Conservation (phyloP, 495 filamentous ascomycete species). For the Talaromyces stipitatus region DNA sequence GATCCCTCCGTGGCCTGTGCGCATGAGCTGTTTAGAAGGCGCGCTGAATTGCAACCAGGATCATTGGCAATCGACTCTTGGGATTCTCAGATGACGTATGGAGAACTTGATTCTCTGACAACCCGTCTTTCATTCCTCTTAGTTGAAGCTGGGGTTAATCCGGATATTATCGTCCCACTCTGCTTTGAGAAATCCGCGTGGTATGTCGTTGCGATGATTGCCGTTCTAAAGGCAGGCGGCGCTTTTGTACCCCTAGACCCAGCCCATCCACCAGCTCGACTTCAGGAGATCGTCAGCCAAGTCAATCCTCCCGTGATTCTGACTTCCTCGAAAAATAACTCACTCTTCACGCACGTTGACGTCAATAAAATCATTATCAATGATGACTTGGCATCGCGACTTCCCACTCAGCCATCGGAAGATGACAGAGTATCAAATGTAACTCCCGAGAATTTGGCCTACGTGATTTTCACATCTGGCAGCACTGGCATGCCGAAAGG, state of each 20-base stretch:
- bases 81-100: slow-evolving; percentile 25
- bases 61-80: slow-evolving; percentile 9
- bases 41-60: too few relatives aligned
- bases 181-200: slow-evolving; percentile 49
- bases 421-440: background rate
- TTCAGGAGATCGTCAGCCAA: background rate
- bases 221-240: slow-evolving; percentile 43
- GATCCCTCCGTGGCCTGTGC: too few relatives aligned
- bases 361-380: too few relatives aligned
- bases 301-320: background rate
- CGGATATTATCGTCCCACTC: slow-evolving; percentile 37
- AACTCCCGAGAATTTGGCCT: background rate
- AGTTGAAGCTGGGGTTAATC: slow-evolving; percentile 15
- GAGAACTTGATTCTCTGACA: slow-evolving; percentile 21
- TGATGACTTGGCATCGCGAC: too few relatives aligned
- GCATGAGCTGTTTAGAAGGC: too few relatives aligned
- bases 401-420: background rate
- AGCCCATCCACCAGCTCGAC: background rate
- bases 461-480: slow-evolving; percentile 20
- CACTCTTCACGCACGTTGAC: too few relatives aligned
- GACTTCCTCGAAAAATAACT: background rate
- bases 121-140: slow-evolving; percentile 18
- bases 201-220: slow-evolving; percentile 43
- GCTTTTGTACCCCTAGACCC: slow-evolving; percentile 28
- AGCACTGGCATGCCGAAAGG: slow-evolving; percentile 35